Evolutionary conservation across 352 stramenopile genomes (phyloP).

Genomic region (Phytophthora ramorum): DNA sequence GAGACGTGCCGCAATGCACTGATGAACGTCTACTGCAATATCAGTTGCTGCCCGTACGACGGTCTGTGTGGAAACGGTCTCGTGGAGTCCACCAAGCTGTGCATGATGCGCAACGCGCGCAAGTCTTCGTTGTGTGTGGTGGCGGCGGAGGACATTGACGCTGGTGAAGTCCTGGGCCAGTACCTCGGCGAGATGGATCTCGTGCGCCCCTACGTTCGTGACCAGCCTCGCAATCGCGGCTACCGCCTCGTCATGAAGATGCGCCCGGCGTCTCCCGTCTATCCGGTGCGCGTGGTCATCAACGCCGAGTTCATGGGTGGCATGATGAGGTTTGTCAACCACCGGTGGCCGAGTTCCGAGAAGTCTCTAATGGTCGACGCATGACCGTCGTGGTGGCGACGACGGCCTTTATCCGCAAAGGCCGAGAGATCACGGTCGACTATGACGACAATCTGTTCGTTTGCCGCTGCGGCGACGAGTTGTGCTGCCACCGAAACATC

Average conservation of each 20-base stretch:
- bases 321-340: too few species aligned
- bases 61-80: constrained; percentile 4
- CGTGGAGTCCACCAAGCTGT: not conserved
- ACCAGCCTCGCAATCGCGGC: not conserved
- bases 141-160: not conserved
- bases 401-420: too few species aligned
- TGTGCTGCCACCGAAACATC: too few species aligned
- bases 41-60: not conserved
- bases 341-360: too few species aligned
- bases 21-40: not conserved
- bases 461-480: too few species aligned
- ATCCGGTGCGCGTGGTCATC: too few species aligned
- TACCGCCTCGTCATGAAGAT: constrained; percentile 1
- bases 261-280: too few species aligned
- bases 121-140: constrained; percentile 5
- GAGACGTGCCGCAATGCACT: not conserved
- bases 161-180: not conserved
- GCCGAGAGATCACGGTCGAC: too few species aligned
- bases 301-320: too few species aligned
- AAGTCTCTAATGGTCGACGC: too few species aligned
- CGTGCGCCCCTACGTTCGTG: not conserved
- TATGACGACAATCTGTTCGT: too few species aligned
- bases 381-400: too few species aligned
- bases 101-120: not conserved
- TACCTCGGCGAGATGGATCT: constrained; percentile 2